Conservation (phyloP, 2,329 filamentous ascomycete species). For the Hypoxylon sp. region DNA sequence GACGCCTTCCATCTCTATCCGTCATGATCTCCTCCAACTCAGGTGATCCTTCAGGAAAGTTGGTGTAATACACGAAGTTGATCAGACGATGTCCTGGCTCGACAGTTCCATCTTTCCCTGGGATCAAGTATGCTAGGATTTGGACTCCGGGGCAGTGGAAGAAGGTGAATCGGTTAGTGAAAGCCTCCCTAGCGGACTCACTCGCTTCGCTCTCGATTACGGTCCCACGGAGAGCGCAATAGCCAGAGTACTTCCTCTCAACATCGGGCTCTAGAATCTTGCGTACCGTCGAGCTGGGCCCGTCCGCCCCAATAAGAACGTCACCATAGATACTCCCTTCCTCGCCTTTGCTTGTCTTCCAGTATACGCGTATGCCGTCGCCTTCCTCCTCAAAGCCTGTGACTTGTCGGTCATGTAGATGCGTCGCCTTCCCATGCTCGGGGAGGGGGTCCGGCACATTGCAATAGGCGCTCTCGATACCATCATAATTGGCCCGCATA, state of each 20-base stretch:
- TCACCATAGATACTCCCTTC: slow-evolving; percentile 55
- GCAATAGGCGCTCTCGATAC: slow-evolving; percentile 54
- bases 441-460: slow-evolving; percentile 49
- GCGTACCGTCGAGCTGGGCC: slow-evolving; percentile 59
- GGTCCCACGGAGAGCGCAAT: slow-evolving; percentile 61
- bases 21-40: slow-evolving; percentile 57
- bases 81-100: slow-evolving; percentile 59
- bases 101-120: slow-evolving; percentile 57
- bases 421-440: slow-evolving; percentile 51
- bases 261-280: slow-evolving; percentile 53
- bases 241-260: slow-evolving; percentile 57
- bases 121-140: slow-evolving; percentile 61
- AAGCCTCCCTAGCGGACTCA: slow-evolving; percentile 53
- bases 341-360: slow-evolving; percentile 54
- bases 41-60: slow-evolving; percentile 55
- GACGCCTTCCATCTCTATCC: slow-evolving; percentile 53
- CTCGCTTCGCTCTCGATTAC: slow-evolving; percentile 58
- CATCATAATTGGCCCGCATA: slow-evolving; percentile 63
- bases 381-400: slow-evolving; percentile 50
- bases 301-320: slow-evolving; percentile 62
- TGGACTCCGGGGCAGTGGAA: slow-evolving; percentile 58
- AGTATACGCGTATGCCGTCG: slow-evolving; percentile 52
- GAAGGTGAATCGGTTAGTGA: slow-evolving; percentile 59
- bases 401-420: slow-evolving; percentile 56
- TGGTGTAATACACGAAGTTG: slow-evolving; percentile 64